Evolutionary conservation across 805 yeast species (phyloP), one percentile per base, ranked within the genome.

Genomic region (Candida sakaeoensis): DNA sequence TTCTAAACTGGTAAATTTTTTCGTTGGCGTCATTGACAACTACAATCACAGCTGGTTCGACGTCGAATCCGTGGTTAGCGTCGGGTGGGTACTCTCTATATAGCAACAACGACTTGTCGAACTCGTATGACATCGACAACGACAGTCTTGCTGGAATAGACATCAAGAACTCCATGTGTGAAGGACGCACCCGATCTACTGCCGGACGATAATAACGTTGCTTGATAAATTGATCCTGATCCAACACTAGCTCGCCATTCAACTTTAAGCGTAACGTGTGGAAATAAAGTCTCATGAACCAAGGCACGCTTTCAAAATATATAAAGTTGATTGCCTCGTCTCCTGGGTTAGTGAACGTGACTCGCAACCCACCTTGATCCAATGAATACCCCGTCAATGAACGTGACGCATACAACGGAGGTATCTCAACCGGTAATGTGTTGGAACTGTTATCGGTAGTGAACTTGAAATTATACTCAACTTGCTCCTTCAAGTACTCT

Each of bases 61-160:
- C 79, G 43, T 90, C 91, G 61, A 93, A 93, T 1, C 99, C 99
- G 52, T 93, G 97, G 58, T 93, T 93, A 2, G 99, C 98, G 68
- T 93, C 99, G 1, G 99, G 99, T n/a, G 99, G 99, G 54, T 93
- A 93, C 58, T 93, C 98, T 3, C 89, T 85, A 45, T 85, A 80
- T 42, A 82, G 74, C 22, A 93, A 70, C 56, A 93, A 70, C 0
- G 95, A 80, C 58, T 90, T 93, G 57, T 93, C 98, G 55, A 91
- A 90, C 41, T 82, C 77, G 56, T 85, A 85, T 2, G 83, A 78
- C 38, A 88, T 49, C 1, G 82, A 72, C 33, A 85, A 58, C 5
- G 80, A 70, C 10, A 80, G 70, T 2, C 68, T 54, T 2, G 90
- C 74, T 0, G 97, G 97, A 2, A 91, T 55, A 0, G 51, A 55